Evolutionary conservation across 2,329 filamentous ascomycete genomes (phyloP).

Genomic region (Ceratocystis ficicola): DNA sequence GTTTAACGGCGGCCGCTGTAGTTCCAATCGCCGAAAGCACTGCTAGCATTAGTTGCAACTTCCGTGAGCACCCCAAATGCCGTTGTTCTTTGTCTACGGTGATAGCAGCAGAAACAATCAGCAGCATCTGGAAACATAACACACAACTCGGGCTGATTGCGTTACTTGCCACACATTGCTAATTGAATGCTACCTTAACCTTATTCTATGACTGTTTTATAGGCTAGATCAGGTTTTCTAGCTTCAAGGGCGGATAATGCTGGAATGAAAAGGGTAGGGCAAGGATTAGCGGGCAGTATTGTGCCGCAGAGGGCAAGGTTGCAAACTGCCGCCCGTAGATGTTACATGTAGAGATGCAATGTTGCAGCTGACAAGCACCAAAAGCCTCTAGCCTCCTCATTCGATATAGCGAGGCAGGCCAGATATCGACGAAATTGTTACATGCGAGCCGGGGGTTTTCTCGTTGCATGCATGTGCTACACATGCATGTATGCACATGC

Average conservation of each 20-base stretch:
- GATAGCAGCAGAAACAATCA: too few relatives aligned
- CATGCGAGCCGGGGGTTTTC: neutral
- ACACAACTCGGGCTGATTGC: too few relatives aligned
- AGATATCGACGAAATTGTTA: neutral
- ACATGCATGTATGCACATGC: neutral
- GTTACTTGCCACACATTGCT: neutral
- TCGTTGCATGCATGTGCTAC: neutral
- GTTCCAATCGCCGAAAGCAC: too few relatives aligned
- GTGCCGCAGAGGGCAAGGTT: too few relatives aligned
- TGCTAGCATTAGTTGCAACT: too few relatives aligned
- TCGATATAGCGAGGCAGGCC: neutral
- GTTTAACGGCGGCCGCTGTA: neutral
- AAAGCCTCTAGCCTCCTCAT: neutral
- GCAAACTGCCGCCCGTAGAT: neutral
- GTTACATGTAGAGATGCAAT: neutral
- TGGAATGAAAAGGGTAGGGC: too few relatives aligned
- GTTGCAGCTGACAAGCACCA: neutral
- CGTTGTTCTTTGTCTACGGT: too few relatives aligned
- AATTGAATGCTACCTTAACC: neutral
- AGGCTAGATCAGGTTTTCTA: neutral
- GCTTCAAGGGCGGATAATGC: neutral
- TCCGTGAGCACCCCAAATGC: too few relatives aligned
- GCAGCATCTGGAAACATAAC: too few relatives aligned
- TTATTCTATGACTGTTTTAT: neutral
- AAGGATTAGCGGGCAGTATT: too few relatives aligned